Conservation (phyloP, 768 basidiomycete species). For the Epithele typhae region DNA sequence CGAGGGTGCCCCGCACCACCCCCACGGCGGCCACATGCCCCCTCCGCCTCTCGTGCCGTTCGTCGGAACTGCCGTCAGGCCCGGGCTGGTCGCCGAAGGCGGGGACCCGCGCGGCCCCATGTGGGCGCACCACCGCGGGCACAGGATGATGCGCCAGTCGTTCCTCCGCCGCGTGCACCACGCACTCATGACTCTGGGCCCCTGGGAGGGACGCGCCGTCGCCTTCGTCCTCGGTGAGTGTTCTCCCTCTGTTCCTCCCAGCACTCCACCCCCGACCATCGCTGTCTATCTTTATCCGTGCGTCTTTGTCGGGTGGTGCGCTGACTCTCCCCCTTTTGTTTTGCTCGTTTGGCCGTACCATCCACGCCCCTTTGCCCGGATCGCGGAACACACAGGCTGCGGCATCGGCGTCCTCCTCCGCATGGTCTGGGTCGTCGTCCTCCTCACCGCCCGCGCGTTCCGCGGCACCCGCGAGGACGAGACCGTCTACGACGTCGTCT, state of each 20-base stretch:
- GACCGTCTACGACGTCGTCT: constrained; percentile 42
- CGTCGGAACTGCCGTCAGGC: constrained; percentile 14
- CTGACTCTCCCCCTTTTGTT: neutral
- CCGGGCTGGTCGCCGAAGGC: constrained; percentile 5
- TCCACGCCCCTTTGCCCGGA: neutral
- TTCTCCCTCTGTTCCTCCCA: neutral
- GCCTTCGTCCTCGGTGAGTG: constrained; percentile 76
- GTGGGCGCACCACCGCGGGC: neutral
- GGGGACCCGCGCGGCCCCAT: neutral
- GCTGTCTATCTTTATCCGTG: neutral
- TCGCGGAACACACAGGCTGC: constrained; percentile 46
- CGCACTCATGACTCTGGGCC: constrained; percentile 66
- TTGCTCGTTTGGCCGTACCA: neutral
- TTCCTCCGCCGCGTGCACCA: constrained; percentile 60
- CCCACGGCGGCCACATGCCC: constrained; percentile 5
- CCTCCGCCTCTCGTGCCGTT: constrained; percentile 15
- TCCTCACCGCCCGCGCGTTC: constrained; percentile 58
- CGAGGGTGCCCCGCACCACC: constrained; percentile 1
- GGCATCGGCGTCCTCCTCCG: constrained; percentile 79
- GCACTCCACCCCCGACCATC: neutral
- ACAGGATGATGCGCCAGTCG: constrained; percentile 22
- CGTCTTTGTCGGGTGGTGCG: too few relatives aligned
- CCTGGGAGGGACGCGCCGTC: constrained; percentile 80
- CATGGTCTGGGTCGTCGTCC: constrained; percentile 71
- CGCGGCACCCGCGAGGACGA: constrained; percentile 35